Evolutionary conservation across 1,284 basidiomycete genomes (phyloP).

Genomic region (Moesziomyces antarcticus): DNA sequence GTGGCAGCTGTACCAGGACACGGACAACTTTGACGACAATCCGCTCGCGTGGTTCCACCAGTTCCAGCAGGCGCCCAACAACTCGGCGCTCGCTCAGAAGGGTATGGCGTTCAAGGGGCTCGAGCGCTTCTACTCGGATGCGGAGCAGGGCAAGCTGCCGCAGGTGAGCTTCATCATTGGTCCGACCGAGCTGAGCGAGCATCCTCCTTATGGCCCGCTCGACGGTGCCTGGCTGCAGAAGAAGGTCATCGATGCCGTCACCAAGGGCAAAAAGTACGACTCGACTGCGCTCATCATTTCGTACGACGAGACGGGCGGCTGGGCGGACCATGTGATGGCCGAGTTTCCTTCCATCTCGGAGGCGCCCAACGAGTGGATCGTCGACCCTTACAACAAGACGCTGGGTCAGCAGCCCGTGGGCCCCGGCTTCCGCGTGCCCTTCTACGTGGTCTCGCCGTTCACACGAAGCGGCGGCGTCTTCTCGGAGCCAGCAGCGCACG

Average conservation of each 20-base stretch:
- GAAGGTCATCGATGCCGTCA: constrained; percentile 55
- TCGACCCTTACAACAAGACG: constrained; percentile 48
- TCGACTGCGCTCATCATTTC: constrained; percentile 54
- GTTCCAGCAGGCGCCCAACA: constrained; percentile 29
- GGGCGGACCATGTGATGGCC: constrained; percentile 54
- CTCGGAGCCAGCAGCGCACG: constrained; percentile 55
- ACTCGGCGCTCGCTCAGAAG: constrained; percentile 33
- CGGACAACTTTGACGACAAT: constrained; percentile 55
- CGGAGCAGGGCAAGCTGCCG: constrained; percentile 49
- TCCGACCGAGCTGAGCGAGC: constrained; percentile 56
- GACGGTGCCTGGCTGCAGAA: constrained; percentile 62
- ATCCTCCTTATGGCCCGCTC: constrained; percentile 51
- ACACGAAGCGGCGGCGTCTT: constrained; percentile 58
- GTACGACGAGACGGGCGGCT: constrained; percentile 63
- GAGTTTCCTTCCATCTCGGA: constrained; percentile 24
- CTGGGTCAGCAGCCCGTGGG: constrained; percentile 46
- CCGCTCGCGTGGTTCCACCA: constrained; percentile 28
- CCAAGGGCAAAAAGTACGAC: constrained; percentile 46
- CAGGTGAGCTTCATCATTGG: constrained; percentile 60
- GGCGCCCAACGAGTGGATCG: constrained; percentile 51
- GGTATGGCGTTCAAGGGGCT: constrained; percentile 42
- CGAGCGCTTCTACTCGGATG: constrained; percentile 53
- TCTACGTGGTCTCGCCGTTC: constrained; percentile 58
- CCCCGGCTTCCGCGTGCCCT: constrained; percentile 62
- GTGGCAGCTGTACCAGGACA: constrained; percentile 55